phyloP scores from a whole-genome alignment of 495 filamentous ascomycete genomes.

The Podospora pseudocomata region DNA sequence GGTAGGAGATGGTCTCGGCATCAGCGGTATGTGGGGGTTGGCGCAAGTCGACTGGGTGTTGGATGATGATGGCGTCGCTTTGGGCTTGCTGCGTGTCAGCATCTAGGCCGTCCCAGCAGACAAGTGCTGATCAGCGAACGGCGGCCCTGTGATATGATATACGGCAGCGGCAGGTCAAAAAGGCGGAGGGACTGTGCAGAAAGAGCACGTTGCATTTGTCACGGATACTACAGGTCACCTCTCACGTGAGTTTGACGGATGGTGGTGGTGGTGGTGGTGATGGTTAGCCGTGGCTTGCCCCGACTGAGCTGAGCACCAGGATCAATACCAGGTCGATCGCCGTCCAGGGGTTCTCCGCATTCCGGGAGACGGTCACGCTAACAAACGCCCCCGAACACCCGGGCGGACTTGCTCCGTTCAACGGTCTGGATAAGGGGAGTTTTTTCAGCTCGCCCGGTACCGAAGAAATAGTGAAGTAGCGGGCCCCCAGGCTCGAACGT shows the following conservation, averaged over 20 bases:
- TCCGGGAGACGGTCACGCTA: background rate
- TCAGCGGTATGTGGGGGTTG: background rate
- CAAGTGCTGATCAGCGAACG: background rate
- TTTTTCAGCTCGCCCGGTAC: background rate
- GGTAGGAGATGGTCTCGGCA: constrained; percentile 9
- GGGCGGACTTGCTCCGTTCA: background rate
- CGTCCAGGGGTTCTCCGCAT: constrained; percentile 4
- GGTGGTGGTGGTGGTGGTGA: no score
- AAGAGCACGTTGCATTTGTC: background rate
- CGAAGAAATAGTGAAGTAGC: background rate
- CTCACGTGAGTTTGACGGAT: no score
- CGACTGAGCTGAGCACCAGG: background rate
- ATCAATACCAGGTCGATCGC: background rate
- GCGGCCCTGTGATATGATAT: background rate
- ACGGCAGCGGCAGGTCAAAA: background rate
- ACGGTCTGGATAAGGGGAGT: background rate
- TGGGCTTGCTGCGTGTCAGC: constrained; percentile 13
- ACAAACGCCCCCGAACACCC: background rate
- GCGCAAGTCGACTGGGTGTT: background rate
- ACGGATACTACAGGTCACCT: background rate
- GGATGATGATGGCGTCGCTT: background rate
- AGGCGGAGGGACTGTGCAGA: constrained; percentile 7
- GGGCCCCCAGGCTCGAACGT: background rate
- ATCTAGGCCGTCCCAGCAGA: background rate
- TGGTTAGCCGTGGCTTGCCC: background rate